Evolutionary conservation across 345 rosid genomes (phyloP).

Genomic region (Arabis hirsuta): DNA sequence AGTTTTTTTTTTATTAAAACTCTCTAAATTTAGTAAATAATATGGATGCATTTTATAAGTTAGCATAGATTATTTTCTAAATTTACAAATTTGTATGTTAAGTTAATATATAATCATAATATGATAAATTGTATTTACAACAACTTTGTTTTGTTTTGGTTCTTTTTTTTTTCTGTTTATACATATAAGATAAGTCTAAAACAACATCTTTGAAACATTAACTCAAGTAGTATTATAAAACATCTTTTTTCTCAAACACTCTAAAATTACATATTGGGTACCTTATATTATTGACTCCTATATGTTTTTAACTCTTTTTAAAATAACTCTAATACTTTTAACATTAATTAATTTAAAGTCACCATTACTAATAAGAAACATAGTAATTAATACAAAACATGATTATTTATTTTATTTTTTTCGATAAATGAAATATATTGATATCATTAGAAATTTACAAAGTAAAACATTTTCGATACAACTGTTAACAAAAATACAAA

Average conservation of each 20-base stretch:
- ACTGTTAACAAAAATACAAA: too few species aligned
- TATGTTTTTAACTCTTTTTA: neutral
- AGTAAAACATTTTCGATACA: too few species aligned
- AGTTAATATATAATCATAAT: neutral
- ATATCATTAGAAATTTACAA: too few species aligned
- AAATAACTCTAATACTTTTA: neutral
- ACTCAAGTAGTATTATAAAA: neutral
- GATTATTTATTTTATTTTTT: too few species aligned
- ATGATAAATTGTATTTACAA: neutral
- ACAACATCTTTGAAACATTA: too few species aligned
- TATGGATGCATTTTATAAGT: neutral
- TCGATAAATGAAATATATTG: too few species aligned
- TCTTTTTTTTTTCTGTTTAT: too few species aligned
- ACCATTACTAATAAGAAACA: neutral
- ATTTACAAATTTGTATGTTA: neutral
- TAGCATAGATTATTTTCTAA: too few species aligned
- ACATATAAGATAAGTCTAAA: too few species aligned
- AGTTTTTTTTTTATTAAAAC: neutral
- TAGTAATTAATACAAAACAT: too few species aligned
- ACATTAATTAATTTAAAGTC: neutral
- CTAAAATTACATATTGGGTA: neutral
- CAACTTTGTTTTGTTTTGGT: neutral
- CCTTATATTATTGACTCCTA: neutral
- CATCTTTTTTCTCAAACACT: neutral
- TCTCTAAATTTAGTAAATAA: neutral